Conservation (phyloP, 177 flowering plant species). For the Vitis hybrid region DNA sequence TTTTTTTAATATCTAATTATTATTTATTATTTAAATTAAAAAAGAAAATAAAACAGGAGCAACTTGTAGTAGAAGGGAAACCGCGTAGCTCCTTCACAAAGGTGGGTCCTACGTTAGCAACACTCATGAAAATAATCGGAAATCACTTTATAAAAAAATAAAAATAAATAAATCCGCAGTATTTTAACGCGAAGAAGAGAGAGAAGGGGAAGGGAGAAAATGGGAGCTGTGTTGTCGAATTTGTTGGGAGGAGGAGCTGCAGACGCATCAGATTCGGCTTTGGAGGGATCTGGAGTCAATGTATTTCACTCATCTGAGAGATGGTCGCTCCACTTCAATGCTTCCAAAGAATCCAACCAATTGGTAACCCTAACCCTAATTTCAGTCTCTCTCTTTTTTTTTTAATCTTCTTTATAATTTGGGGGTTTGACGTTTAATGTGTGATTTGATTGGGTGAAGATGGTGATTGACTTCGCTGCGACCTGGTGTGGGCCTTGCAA, state of each 20-base stretch:
- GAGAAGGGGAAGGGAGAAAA: constrained; percentile 8
- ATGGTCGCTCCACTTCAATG: constrained; percentile 66
- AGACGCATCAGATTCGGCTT: constrained; percentile 2
- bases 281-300: constrained; percentile 34
- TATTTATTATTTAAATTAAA: not conserved
- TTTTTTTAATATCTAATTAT: too few species aligned
- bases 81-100: not conserved
- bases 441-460: constrained; percentile 25
- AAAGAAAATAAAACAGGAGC: not conserved
- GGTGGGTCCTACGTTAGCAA: not conserved
- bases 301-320: constrained; percentile 49
- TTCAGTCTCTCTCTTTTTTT: not conserved
- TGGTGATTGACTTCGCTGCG: constrained; percentile 73
- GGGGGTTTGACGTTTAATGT: not conserved
- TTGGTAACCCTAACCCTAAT: constrained; percentile 33
- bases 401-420: not conserved
- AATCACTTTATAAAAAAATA: not conserved
- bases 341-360: constrained; percentile 39
- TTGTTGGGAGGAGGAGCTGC: constrained; percentile 20
- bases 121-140: not conserved
- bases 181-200: not conserved
- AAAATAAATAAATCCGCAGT: not conserved
- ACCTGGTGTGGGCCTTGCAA: constrained; percentile 83
- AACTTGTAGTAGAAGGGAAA: not conserved
- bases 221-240: constrained; percentile 32